Conservation (phyloP, 768 basidiomycete genomes). For the Sutorius australiensis region DNA sequence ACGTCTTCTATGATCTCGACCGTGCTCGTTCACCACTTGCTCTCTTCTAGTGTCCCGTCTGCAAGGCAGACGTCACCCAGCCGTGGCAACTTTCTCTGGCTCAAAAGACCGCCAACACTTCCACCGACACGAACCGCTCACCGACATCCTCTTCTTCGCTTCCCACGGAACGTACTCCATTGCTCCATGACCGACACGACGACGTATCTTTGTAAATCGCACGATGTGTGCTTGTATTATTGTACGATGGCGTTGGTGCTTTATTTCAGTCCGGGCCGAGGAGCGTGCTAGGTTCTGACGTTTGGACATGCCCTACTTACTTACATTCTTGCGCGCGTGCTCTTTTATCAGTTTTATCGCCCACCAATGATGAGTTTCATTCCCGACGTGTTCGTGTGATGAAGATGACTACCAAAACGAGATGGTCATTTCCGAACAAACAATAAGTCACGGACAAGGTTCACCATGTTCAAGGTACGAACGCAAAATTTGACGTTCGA, state of each 20-base stretch:
- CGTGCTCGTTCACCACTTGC: conserved; percentile 4
- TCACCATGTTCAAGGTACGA: conserved; percentile 30
- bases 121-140: conserved; percentile 1
- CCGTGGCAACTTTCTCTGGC: conserved; percentile 35
- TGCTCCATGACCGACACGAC: conserved; percentile 23
- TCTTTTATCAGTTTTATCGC: conserved; percentile 18
- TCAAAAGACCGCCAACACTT: conserved; percentile 8
- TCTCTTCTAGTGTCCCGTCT: conserved; percentile 73
- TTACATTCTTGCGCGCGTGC: conserved; percentile 5
- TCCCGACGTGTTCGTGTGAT: conserved; percentile 5
- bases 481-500: conserved; percentile 17
- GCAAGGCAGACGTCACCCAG: conserved; percentile 88
- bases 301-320: conserved; percentile 5
- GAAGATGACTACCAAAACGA: conserved; percentile 8
- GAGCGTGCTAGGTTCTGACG: not conserved
- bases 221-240: conserved; percentile 18
- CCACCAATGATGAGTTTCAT: conserved; percentile 18
- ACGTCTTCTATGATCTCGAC: conserved; percentile 28
- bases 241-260: conserved; percentile 22
- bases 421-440: conserved; percentile 17
- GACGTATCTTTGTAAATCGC: conserved; percentile 10
- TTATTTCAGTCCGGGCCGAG: not conserved
- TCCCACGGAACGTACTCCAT: conserved; percentile 33
- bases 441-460: conserved; percentile 31
- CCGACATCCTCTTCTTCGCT: conserved; percentile 11